phyloP scores from a whole-genome alignment of 179 eudicot species.

The Corrigiola litoralis region DNA sequence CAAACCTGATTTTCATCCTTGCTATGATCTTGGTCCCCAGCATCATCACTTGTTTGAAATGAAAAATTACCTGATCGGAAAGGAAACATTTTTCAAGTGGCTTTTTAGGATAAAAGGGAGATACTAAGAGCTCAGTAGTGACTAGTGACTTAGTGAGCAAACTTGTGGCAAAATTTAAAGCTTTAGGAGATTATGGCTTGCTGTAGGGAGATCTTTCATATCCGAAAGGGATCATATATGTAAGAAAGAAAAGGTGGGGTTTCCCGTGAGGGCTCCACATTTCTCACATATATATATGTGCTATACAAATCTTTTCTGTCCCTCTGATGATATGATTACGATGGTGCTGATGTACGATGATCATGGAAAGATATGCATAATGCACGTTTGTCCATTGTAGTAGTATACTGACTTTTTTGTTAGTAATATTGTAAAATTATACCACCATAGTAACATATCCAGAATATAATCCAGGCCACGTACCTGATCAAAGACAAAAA shows the following conservation, averaged over 20 bases:
- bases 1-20: slow-evolving; percentile 10
- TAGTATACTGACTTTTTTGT: no score
- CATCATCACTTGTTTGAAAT: slow-evolving; percentile 10
- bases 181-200: not conserved
- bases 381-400: no score
- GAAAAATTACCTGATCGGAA: slow-evolving; percentile 7
- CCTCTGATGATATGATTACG: slow-evolving; percentile 6
- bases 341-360: slow-evolving; percentile 1
- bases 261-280: slow-evolving; percentile 7
- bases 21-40: slow-evolving; percentile 9
- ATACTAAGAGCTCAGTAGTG: not conserved
- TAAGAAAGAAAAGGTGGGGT: not conserved
- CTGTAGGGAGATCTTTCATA: not conserved
- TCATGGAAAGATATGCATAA: not conserved
- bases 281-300: not conserved
- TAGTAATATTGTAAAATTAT: no score
- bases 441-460: no score
- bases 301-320: slow-evolving; percentile 9
- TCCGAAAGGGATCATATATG: not conserved
- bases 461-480: no score
- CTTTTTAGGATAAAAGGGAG: not conserved
- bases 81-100: slow-evolving; percentile 19
- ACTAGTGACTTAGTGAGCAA: not conserved
- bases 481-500: no score
- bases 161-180: not conserved